phyloP scores from a whole-genome alignment of 257 asterid species.

The Agastache rugosa region DNA sequence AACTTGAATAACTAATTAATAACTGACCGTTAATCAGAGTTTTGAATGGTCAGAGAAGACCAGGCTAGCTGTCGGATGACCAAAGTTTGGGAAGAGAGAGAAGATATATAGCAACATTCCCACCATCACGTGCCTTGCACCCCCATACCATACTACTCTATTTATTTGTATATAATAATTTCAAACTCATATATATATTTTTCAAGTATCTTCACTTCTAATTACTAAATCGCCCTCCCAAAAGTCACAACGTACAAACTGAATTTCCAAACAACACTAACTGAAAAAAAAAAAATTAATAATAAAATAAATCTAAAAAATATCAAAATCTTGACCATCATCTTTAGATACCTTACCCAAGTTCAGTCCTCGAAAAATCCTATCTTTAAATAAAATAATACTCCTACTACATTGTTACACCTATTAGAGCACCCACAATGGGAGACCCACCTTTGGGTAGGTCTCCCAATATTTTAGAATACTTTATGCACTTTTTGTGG shows the following conservation, averaged over 20 bases:
- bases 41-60: conserved; percentile 40
- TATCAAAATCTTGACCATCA: background rate
- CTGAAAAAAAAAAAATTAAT: background rate
- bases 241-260: background rate
- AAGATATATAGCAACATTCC: background rate
- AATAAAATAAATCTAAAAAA: background rate
- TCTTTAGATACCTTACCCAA: background rate
- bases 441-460: too few relatives aligned
- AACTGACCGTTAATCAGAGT: conserved; percentile 29
- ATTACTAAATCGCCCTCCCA: conserved; percentile 7
- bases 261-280: conserved; percentile 13
- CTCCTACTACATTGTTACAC: too few relatives aligned
- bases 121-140: conserved; percentile 43
- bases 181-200: conserved; percentile 32
- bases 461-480: too few relatives aligned
- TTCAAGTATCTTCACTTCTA: background rate
- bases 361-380: background rate
- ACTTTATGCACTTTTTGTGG: too few relatives aligned
- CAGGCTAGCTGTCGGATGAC: conserved; percentile 36
- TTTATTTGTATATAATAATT: background rate
- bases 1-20: background rate
- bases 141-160: background rate
- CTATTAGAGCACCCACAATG: too few relatives aligned
- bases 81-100: conserved; percentile 13
- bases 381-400: background rate